A percentile compares a stretch with the other conserved stretches of the same genome.
Conservation (phyloP, 768 basidiomycete genomes). For the Lentinula lateritia region DNA sequence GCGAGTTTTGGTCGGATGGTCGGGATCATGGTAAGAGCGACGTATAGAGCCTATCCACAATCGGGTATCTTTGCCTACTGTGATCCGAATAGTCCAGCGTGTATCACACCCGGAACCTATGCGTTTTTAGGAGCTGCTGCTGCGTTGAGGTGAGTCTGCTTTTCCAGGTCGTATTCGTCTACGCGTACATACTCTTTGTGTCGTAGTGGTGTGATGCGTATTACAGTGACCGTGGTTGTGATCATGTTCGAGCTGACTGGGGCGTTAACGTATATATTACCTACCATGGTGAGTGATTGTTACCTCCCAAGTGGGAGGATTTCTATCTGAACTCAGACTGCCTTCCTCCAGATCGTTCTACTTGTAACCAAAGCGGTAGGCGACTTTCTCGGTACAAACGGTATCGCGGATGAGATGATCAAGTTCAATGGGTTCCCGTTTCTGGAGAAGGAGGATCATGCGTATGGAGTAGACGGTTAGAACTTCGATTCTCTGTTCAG, state of each 20-base stretch:
- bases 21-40: slow-evolving; percentile 92
- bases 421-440: slow-evolving; percentile 96
- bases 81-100: slow-evolving; percentile 78
- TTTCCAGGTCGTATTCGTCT: neutral
- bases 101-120: slow-evolving; percentile 98
- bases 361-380: slow-evolving; percentile 96
- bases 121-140: slow-evolving; percentile 97
- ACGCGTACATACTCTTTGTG: neutral
- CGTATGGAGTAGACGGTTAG: slow-evolving; percentile 86
- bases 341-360: slow-evolving; percentile 72
- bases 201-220: slow-evolving; percentile 87
- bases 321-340: neutral
- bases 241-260: slow-evolving; percentile 98
- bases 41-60: slow-evolving; percentile 39
- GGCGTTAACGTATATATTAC: slow-evolving; percentile 92
- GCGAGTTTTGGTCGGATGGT: slow-evolving; percentile 97
- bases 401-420: slow-evolving; percentile 97
- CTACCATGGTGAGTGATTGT: slow-evolving; percentile 76
- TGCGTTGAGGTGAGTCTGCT: slow-evolving; percentile 65
- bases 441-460: slow-evolving; percentile 92
- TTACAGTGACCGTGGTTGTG: slow-evolving; percentile 96
- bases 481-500: slow-evolving; percentile 2
- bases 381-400: slow-evolving; percentile 87
- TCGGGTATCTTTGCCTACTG: slow-evolving; percentile 84
- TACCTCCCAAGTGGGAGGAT: neutral